A percentile compares a stretch with the other conserved stretches of the same genome.
These are phyloP conservation scores for Cucurbitaria berberidis DNA, from an alignment of 2,329 filamentous ascomycete species.

Conservation along the genomic window DNA sequence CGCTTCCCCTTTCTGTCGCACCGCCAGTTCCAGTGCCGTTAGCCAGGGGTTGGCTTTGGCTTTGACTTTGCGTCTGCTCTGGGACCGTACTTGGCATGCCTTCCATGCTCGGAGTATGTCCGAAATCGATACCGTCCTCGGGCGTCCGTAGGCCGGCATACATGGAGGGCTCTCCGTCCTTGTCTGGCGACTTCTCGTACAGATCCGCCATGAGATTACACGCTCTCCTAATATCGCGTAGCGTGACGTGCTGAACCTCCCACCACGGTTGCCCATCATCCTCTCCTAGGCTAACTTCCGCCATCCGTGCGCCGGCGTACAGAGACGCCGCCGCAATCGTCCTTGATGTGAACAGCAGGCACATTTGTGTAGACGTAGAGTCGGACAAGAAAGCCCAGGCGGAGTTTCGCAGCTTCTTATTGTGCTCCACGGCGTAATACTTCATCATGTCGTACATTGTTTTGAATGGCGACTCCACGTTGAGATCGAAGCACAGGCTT, in stretches of 20 bases:
- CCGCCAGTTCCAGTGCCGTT: constrained; percentile 28
- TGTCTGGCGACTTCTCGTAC: constrained; percentile 52
- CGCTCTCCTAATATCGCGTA: constrained; percentile 72
- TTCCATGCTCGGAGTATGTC: constrained; percentile 38
- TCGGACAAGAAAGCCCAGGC: constrained; percentile 97
- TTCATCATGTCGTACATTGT: constrained; percentile 81
- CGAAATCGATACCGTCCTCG: constrained; percentile 45
- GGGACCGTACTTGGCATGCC: constrained; percentile 26
- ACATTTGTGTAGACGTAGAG: constrained; percentile 81
- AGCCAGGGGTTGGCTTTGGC: constrained; percentile 24
- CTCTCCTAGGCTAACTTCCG: constrained; percentile 73
- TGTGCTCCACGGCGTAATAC: constrained; percentile 74
- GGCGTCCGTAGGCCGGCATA: constrained; percentile 54
- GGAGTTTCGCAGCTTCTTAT: constrained; percentile 81
- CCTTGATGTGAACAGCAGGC: constrained; percentile 77
- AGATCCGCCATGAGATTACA: constrained; percentile 74
- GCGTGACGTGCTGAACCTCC: constrained; percentile 74
- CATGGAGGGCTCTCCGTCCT: constrained; percentile 52
- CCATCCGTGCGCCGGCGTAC: constrained; percentile 83
- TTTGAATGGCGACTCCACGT: constrained; percentile 86
- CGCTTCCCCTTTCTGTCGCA: constrained; percentile 44
- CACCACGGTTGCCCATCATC: constrained; percentile 83
- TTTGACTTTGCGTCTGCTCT: constrained; percentile 18
- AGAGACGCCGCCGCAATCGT: constrained; percentile 85
- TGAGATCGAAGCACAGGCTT: constrained; percentile 89